Evolutionary conservation across 2,329 filamentous ascomycete species (phyloP).

Genomic region (Dactylellina cionopaga): DNA sequence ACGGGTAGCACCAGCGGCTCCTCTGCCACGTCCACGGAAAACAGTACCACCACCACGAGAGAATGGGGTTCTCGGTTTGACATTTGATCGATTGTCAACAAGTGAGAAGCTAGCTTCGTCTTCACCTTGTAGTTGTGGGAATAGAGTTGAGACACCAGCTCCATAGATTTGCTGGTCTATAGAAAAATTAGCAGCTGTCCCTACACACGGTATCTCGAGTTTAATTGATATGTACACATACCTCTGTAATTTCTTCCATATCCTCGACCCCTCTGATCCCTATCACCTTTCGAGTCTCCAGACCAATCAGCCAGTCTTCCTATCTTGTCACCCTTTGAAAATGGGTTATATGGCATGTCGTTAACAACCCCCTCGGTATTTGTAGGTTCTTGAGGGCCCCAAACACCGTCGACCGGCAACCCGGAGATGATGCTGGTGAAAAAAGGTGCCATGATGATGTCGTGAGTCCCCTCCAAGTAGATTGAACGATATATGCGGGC

Average conservation of each 20-base stretch:
- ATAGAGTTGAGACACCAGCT: conserved; percentile 83
- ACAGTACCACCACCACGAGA: conserved; percentile 87
- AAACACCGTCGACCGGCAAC: conserved; percentile 63
- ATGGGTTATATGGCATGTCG: conserved; percentile 95
- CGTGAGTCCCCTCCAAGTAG: background rate
- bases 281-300: conserved; percentile 72
- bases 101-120: conserved; percentile 98
- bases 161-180: conserved; percentile 97
- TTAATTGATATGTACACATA: conserved; percentile 61
- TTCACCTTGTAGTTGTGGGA: conserved; percentile 89
- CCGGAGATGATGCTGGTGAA: conserved; percentile 42
- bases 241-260: conserved; percentile 95
- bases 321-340: conserved; percentile 98
- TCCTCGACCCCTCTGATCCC: conserved; percentile 74
- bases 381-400: conserved; percentile 83
- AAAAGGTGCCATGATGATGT: conserved; percentile 34
- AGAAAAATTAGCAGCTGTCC: conserved; percentile 12
- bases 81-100: conserved; percentile 90
- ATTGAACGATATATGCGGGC: background rate
- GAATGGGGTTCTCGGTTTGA: conserved; percentile 79
- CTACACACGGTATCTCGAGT: background rate
- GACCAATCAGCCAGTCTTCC: conserved; percentile 99
- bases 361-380: conserved; percentile 80
- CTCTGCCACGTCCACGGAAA: conserved; percentile 83
- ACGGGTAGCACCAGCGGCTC: conserved; percentile 77